These are phyloP conservation scores for Hypomyces rosellus DNA, from an alignment of 2,329 filamentous ascomycete genomes.

Conservation along the genomic window DNA sequence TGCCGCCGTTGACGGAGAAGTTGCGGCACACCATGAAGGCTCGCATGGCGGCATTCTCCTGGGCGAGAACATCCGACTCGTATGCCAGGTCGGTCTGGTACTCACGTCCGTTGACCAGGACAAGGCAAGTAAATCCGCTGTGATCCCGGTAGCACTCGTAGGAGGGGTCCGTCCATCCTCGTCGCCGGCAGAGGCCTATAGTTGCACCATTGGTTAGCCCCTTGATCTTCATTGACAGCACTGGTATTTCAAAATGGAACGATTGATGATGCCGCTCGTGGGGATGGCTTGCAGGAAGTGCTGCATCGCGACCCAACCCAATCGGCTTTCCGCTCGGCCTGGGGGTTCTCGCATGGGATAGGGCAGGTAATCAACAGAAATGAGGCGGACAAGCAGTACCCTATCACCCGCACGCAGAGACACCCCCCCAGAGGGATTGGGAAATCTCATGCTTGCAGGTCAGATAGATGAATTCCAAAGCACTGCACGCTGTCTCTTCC, in stretches of 20 bases:
- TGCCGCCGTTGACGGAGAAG: constrained; percentile 94
- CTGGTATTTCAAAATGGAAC: background rate
- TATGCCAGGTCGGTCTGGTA: constrained; percentile 88
- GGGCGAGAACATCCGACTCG: constrained; percentile 73
- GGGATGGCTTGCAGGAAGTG: constrained; percentile 7
- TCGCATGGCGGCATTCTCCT: constrained; percentile 90
- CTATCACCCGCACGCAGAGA: background rate
- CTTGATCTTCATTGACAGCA: background rate
- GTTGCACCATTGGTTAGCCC: constrained; percentile 15
- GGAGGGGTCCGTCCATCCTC: constrained; percentile 84
- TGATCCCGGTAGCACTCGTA: constrained; percentile 75
- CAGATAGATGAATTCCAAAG: background rate
- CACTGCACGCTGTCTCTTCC: background rate
- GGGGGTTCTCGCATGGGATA: constrained; percentile 3
- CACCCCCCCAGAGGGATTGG: too few species aligned
- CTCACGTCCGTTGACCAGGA: constrained; percentile 92
- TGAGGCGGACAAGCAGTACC: background rate
- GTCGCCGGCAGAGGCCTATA: constrained; percentile 85
- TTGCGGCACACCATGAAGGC: constrained; percentile 97
- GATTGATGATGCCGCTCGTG: background rate
- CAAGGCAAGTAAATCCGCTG: constrained; percentile 79
- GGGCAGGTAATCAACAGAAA: background rate
- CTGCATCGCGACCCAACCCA: constrained; percentile 29
- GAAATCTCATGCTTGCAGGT: background rate
- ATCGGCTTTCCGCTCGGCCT: constrained; percentile 15